Conservation (phyloP, 2,329 filamentous ascomycete species). For the Aspergillus sojae region DNA sequence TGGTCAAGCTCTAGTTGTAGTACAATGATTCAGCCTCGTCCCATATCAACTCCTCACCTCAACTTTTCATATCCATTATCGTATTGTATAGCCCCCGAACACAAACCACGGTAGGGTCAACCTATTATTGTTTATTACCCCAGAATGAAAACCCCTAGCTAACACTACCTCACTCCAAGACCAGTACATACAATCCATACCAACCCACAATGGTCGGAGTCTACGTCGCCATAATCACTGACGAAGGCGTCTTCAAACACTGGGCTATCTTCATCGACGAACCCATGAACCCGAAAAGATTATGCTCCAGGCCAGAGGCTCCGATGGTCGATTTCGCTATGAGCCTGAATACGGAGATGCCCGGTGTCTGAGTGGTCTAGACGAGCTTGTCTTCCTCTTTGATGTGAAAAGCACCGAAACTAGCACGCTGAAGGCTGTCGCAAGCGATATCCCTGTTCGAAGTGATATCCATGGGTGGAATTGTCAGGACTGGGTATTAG, state of each 20-base stretch:
- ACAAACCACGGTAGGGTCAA: background rate
- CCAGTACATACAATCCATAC: background rate
- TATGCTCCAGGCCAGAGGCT: background rate
- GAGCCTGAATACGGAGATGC: background rate
- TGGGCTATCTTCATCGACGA: background rate
- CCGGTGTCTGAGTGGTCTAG: background rate
- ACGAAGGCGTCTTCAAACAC: background rate
- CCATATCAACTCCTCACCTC: too few relatives aligned
- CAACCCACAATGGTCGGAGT: background rate
- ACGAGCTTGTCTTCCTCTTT: background rate
- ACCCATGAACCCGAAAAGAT: background rate
- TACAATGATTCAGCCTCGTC: too few relatives aligned
- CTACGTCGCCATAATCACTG: background rate
- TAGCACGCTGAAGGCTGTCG: background rate
- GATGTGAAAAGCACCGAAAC: background rate
- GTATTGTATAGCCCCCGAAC: too few relatives aligned
- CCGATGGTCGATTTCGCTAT: background rate
- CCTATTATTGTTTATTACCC: background rate
- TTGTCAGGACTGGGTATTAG: background rate
- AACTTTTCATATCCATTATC: too few relatives aligned
- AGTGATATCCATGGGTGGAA: constrained; percentile 2
- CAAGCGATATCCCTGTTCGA: background rate
- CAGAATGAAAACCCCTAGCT: background rate
- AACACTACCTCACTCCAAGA: background rate
- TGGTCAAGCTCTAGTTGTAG: too few relatives aligned